Conservation (phyloP, 2,329 filamentous ascomycete species). For the Clonostachys solani region DNA sequence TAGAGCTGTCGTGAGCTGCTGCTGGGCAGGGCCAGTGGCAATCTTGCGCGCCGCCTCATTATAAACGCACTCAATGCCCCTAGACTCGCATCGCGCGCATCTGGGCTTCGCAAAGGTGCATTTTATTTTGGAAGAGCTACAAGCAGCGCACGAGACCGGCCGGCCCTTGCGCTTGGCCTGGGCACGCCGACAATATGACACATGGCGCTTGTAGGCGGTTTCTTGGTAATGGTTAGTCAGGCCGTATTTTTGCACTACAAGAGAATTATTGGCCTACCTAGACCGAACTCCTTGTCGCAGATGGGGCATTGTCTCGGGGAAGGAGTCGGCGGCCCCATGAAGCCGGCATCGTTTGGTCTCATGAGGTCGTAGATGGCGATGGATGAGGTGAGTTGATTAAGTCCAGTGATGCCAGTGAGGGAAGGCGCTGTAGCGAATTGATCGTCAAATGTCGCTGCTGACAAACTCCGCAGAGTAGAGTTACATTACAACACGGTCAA, state of each 20-base stretch:
- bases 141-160: constrained; percentile 11
- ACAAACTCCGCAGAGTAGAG: no score
- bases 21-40: neutral
- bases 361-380: no score
- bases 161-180: constrained; percentile 14
- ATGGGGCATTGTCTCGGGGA: no score
- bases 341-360: no score
- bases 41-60: neutral
- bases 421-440: no score
- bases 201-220: constrained; percentile 13
- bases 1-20: neutral
- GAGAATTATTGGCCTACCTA: no score
- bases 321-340: no score
- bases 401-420: no score
- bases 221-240: constrained; percentile 3
- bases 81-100: constrained; percentile 11
- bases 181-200: constrained; percentile 15
- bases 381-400: no score
- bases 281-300: no score
- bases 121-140: constrained; percentile 13
- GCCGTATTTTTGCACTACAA: neutral
- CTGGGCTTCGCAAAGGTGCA: constrained; percentile 12
- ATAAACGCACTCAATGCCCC: constrained; percentile 8
- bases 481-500: no score
- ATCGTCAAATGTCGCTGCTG: no score